A percentile compares a stretch with the other conserved stretches of the same genome.
Evolutionary conservation across 2,329 filamentous ascomycete species (phyloP).

Genomic region (Ophiostoma sp.): DNA sequence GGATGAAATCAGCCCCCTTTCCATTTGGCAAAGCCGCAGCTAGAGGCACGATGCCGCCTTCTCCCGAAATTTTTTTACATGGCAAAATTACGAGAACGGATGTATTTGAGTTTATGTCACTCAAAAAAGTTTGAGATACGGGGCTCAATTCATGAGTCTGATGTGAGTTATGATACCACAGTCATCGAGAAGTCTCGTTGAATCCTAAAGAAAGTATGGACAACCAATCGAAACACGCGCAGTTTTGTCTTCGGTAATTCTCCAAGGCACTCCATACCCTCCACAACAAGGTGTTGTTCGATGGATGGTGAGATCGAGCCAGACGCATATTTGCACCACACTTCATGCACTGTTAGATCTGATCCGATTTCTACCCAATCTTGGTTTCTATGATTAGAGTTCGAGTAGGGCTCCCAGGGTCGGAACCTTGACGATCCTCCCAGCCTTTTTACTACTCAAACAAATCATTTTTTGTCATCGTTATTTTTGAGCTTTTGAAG

Average conservation of each 20-base stretch:
- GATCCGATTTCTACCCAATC: not conserved
- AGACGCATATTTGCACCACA: not conserved
- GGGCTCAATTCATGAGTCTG: too few species aligned
- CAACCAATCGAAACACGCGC: too few species aligned
- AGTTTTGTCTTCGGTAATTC: not conserved
- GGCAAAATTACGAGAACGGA: too few species aligned
- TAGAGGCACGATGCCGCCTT: too few species aligned
- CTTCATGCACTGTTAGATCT: not conserved
- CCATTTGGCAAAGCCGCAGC: too few species aligned
- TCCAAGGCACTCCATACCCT: not conserved
- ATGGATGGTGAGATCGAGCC: not conserved
- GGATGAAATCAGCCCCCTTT: not conserved
- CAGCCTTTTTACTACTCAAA: not conserved
- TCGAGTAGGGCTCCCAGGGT: not conserved
- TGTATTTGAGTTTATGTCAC: too few species aligned
- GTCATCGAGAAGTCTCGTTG: not conserved
- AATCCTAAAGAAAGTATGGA: not conserved
- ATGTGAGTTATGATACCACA: too few species aligned
- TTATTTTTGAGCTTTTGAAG: too few species aligned
- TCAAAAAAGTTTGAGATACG: too few species aligned
- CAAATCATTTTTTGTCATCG: not conserved
- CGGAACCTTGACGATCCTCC: not conserved
- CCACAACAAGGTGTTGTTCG: not conserved
- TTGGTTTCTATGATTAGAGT: not conserved
- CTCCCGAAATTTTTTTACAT: too few species aligned